A percentile compares a stretch with the other conserved stretches of the same genome.
Conservation (phyloP, 306 rosid genomes). For the Luffa aegyptiaca region DNA sequence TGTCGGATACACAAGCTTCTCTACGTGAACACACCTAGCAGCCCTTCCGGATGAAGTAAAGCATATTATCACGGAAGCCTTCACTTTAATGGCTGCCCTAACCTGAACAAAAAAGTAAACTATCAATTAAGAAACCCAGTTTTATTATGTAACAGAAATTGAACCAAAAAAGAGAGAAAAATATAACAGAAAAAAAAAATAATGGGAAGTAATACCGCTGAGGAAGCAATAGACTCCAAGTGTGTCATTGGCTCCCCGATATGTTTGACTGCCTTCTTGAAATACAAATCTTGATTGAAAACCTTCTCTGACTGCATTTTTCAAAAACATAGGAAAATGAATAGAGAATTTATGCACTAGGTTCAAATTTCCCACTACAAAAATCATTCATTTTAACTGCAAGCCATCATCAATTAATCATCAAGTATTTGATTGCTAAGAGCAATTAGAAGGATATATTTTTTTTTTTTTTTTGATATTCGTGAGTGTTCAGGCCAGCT, state of each 20-base stretch:
- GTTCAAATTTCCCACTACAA: neutral
- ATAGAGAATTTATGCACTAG: neutral
- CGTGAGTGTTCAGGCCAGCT: no score
- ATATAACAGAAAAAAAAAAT: neutral
- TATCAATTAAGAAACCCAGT: neutral
- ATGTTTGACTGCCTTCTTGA: slow-evolving; percentile 64
- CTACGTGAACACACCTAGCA: slow-evolving; percentile 46
- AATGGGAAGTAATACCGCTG: slow-evolving; percentile 52
- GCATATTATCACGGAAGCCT: slow-evolving; percentile 87
- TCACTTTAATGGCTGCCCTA: slow-evolving; percentile 98
- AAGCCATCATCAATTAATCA: neutral
- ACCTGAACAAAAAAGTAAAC: slow-evolving; percentile 41
- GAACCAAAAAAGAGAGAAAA: neutral
- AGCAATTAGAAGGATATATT: neutral
- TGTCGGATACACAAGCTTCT: neutral
- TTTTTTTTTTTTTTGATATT: no score
- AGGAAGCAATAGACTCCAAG: slow-evolving; percentile 89
- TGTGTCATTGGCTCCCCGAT: slow-evolving; percentile 95
- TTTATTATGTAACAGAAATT: neutral
- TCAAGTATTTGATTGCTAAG: neutral
- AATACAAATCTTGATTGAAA: slow-evolving; percentile 81
- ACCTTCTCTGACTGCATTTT: slow-evolving; percentile 86
- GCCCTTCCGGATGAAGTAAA: slow-evolving; percentile 98
- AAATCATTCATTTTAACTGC: neutral
- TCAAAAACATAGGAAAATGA: neutral